Percentiles rank a stretch among this genome's conserved stretches.
phyloP scores from a whole-genome alignment of 805 yeast species.

The Sugiyamaella lignohabitans region DNA sequence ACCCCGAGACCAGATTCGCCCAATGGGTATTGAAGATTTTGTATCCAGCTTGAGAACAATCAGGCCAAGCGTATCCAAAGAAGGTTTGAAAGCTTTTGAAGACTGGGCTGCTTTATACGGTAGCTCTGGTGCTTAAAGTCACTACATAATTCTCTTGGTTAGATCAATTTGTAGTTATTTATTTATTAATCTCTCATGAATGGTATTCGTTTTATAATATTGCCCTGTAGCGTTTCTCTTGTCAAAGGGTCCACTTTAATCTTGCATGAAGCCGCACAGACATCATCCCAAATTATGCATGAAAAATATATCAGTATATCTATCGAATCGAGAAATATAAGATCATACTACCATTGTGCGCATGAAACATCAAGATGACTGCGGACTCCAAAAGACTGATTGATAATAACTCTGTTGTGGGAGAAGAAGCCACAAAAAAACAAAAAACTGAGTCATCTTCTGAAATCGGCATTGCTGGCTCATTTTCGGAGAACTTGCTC shows the following conservation, averaged over 20 bases:
- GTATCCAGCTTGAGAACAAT: constrained; percentile 67
- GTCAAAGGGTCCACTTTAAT: no score
- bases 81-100: constrained; percentile 73
- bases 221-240: no score
- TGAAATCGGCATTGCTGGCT: background rate
- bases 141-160: no score
- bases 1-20: constrained; percentile 69
- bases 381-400: background rate
- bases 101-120: constrained; percentile 86
- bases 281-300: no score
- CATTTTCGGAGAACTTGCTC: background rate
- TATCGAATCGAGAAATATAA: no score
- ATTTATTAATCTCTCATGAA: no score
- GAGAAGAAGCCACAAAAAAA: background rate
- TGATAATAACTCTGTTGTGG: background rate
- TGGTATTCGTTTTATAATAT: background rate
- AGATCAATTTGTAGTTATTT: no score
- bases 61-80: constrained; percentile 80
- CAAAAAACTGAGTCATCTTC: background rate
- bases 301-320: no score
- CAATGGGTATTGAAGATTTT: constrained; percentile 69
- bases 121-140: constrained; percentile 66
- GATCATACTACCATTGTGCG: no score
- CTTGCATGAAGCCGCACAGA: no score
- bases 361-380: no score